Base-by-base conservation (phyloP, 2,329 filamentous ascomycete species). In the Neofusicoccum sp. region DNA sequence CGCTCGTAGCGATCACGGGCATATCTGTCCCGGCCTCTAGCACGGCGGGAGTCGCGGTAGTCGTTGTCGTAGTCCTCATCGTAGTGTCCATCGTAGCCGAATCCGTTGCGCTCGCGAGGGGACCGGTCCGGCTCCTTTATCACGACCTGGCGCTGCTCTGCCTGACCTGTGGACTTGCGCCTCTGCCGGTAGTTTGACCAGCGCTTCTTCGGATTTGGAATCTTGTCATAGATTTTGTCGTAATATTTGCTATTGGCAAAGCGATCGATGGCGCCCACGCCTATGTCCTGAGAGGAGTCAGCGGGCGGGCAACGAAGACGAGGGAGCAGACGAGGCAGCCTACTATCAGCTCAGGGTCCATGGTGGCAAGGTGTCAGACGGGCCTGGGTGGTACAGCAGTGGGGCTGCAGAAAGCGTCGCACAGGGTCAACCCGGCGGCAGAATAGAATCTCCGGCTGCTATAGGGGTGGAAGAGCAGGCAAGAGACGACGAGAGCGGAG, bases 161-260 rank as follows among this genome's bases (percentile, higher is more conserved):
- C 45, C n/a, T 60, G 57, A 44, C 57, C 57, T 3, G 36, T 24
- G n/a, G 44, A 49, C 16, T 49, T 48, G 45, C 57, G 57, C 44
- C 57, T 60, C n/a, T 61, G 58, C 58, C 26, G 45, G 16, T 38
- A 43, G 38, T 45, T 44, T 28, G 48, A 54, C 16, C 30, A 43
- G 2, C 57, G 57, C 14, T 49, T 41, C 38, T 60, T 60, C 30
- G 58, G 49, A n/a, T 54, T 45, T 8, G 59, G 59, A 6, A 57
- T 57, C 14, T 43, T 31, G 41, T 57, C 43, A 43, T 61, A 61
- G 26, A 56, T 28, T 28, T 41, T 45, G 26, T 61, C 59, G 16
- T 56, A 61, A 26, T 57, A 51, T 33, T 57, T 61, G 59, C 59
- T 61, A 33, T 51, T 57, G 43, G 51, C 51, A 26, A 61, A 57